A percentile compares a stretch with the other conserved stretches of the same genome.
Evolutionary conservation across 768 basidiomycete species (phyloP).

Genomic region (Melanogaster broomeanus): DNA sequence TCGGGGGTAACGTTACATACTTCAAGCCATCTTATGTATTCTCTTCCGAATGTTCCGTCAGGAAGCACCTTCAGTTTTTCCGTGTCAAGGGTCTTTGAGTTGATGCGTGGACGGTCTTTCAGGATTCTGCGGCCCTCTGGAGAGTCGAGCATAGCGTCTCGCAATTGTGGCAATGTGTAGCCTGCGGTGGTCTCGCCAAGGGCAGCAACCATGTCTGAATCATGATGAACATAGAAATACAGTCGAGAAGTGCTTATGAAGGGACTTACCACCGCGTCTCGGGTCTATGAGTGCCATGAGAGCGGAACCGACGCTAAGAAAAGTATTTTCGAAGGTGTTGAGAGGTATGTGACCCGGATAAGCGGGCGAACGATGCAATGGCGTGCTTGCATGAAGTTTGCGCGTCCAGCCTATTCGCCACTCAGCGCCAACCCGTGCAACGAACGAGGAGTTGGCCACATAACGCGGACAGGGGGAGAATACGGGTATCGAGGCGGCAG

Average conservation of each 20-base stretch:
- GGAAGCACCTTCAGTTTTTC: conserved; percentile 61
- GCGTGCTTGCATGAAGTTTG: conserved; percentile 11
- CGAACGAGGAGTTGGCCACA: background rate
- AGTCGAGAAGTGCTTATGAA: background rate
- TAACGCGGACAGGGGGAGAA: background rate
- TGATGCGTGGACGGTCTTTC: conserved; percentile 81
- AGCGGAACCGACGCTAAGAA: conserved; percentile 86
- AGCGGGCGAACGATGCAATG: conserved; percentile 38
- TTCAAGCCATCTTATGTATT: conserved; percentile 90
- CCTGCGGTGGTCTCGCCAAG: conserved; percentile 93
- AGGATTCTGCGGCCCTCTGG: conserved; percentile 84
- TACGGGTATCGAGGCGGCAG: background rate
- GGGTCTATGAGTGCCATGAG: conserved; percentile 82
- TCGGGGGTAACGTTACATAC: conserved; percentile 90
- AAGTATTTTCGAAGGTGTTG: conserved; percentile 77
- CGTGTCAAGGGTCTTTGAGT: conserved; percentile 74
- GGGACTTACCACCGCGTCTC: conserved; percentile 72
- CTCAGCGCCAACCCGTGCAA: background rate
- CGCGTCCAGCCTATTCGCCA: conserved; percentile 2
- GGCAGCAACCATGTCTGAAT: conserved; percentile 92
- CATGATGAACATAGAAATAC: background rate
- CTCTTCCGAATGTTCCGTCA: conserved; percentile 81
- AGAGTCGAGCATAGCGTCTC: conserved; percentile 75
- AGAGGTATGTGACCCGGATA: conserved; percentile 85
- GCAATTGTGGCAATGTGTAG: conserved; percentile 69